Percentiles rank a stretch among this genome's conserved stretches.
Conservation (phyloP, 23 red algal genomes). For the Pyropia yezoensis region DNA sequence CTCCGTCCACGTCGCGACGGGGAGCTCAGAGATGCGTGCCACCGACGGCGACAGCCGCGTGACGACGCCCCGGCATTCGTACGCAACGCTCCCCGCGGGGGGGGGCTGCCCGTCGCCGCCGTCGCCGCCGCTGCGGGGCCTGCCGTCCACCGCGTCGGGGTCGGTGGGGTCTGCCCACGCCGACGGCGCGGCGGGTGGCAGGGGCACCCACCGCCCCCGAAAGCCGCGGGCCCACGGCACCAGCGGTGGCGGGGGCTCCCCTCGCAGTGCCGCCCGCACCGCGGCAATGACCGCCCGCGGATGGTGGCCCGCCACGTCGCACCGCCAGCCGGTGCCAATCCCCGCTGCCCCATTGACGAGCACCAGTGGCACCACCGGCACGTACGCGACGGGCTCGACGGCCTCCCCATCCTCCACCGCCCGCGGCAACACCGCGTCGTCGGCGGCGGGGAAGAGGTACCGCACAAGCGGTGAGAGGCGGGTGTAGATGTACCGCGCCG, state of each 20-base stretch:
- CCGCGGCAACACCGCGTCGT: conserved; percentile 35
- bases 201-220: neutral
- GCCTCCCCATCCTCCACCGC: conserved; percentile 31
- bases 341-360: conserved; percentile 40
- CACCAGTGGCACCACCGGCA: conserved; percentile 32
- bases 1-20: conserved; percentile 20
- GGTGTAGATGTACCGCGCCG: conserved; percentile 55
- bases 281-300: conserved; percentile 13
- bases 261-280: neutral
- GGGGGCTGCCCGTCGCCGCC: neutral
- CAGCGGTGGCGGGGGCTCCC: neutral
- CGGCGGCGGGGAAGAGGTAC: conserved; percentile 22
- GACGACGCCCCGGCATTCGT: too few species aligned
- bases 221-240: neutral
- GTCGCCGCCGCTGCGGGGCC: neutral
- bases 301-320: conserved; percentile 26
- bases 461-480: conserved; percentile 19
- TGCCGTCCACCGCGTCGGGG: neutral
- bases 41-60: too few species aligned
- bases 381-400: conserved; percentile 32
- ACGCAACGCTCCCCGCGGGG: too few species aligned
- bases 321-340: conserved; percentile 49
- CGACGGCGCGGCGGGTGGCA: neutral
- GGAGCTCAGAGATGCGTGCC: conserved; percentile 21
- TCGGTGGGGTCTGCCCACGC: neutral